phyloP scores from a whole-genome alignment of 139 green algal genomes.

The Nannochloris sp. region DNA sequence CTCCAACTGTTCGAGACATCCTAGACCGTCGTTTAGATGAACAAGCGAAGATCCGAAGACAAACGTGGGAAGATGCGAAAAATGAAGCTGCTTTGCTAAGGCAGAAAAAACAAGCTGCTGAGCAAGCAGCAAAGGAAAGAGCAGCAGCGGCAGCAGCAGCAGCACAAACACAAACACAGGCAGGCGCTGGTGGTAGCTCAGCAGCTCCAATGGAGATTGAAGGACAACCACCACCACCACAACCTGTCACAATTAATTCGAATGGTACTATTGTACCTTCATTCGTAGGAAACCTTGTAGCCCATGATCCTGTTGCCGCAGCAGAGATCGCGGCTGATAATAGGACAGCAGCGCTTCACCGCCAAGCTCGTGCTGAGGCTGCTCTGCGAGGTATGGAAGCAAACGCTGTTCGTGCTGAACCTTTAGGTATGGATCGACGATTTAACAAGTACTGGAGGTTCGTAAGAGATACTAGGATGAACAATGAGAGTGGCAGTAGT shows the following conservation, averaged over 20 bases:
- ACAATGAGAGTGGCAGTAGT: neutral
- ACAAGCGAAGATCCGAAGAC: slow-evolving; percentile 36
- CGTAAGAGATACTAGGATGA: neutral
- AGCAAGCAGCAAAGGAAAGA: slow-evolving; percentile 10
- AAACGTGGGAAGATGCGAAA: slow-evolving; percentile 51
- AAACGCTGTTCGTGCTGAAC: slow-evolving; percentile 43
- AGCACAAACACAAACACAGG: neutral
- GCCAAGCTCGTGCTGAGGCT: slow-evolving; percentile 12
- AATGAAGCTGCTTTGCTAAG: slow-evolving; percentile 18
- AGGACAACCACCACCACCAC: neutral
- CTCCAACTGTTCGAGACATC: slow-evolving; percentile 13
- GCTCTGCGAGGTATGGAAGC: slow-evolving; percentile 21
- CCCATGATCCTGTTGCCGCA: neutral
- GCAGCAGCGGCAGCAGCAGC: neutral
- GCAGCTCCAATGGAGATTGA: neutral
- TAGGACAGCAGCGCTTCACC: slow-evolving; percentile 7
- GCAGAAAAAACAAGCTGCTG: slow-evolving; percentile 37
- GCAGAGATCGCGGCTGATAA: slow-evolving; percentile 10
- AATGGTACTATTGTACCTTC: neutral
- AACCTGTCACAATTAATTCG: slow-evolving; percentile 5
- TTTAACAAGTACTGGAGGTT: slow-evolving; percentile 73
- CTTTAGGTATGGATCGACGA: slow-evolving; percentile 70
- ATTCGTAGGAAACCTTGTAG: slow-evolving; percentile 6
- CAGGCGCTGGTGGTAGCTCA: neutral
- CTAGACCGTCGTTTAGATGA: slow-evolving; percentile 59